A percentile compares a stretch with the other conserved stretches of the same genome.
Evolutionary conservation across 2,329 filamentous ascomycete genomes (phyloP).

Genomic region (Calonectria fujianensis): DNA sequence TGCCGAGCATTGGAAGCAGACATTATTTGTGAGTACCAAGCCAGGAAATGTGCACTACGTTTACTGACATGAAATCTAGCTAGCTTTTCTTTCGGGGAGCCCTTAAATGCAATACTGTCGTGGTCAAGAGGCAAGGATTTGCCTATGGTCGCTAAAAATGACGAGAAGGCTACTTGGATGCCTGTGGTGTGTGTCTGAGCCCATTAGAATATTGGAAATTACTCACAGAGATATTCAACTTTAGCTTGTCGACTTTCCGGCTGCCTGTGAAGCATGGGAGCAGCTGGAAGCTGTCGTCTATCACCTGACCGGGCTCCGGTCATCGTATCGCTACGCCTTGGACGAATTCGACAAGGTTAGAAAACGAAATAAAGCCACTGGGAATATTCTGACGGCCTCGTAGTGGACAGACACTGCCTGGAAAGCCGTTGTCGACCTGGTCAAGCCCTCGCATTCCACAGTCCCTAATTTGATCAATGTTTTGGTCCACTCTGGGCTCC

Average conservation of each 20-base stretch:
- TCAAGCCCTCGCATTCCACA: neutral
- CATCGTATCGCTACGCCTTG: slow-evolving; percentile 34
- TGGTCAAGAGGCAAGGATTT: slow-evolving; percentile 51
- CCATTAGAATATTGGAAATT: neutral
- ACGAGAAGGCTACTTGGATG: slow-evolving; percentile 56
- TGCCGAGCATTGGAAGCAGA: slow-evolving; percentile 44
- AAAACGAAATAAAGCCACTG: too few species aligned
- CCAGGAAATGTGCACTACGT: too few species aligned
- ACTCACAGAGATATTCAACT: neutral
- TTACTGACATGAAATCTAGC: slow-evolving; percentile 40
- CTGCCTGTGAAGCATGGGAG: slow-evolving; percentile 35
- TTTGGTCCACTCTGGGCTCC: slow-evolving; percentile 47
- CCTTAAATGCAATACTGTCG: slow-evolving; percentile 48
- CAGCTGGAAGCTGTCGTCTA: slow-evolving; percentile 17
- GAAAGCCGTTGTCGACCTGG: neutral
- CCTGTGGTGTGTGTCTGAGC: slow-evolving; percentile 46
- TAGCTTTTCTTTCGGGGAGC: slow-evolving; percentile 53
- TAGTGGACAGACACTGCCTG: slow-evolving; percentile 3
- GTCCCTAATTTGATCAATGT: slow-evolving; percentile 49
- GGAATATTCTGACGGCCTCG: neutral
- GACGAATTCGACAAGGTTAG: slow-evolving; percentile 38
- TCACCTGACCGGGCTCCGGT: slow-evolving; percentile 16
- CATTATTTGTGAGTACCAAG: slow-evolving; percentile 43
- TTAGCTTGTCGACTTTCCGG: slow-evolving; percentile 41
- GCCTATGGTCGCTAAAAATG: slow-evolving; percentile 54